A percentile compares a stretch with the other conserved stretches of the same genome.
phyloP scores from a whole-genome alignment of 1,284 basidiomycete genomes.

The Somion occarium region DNA sequence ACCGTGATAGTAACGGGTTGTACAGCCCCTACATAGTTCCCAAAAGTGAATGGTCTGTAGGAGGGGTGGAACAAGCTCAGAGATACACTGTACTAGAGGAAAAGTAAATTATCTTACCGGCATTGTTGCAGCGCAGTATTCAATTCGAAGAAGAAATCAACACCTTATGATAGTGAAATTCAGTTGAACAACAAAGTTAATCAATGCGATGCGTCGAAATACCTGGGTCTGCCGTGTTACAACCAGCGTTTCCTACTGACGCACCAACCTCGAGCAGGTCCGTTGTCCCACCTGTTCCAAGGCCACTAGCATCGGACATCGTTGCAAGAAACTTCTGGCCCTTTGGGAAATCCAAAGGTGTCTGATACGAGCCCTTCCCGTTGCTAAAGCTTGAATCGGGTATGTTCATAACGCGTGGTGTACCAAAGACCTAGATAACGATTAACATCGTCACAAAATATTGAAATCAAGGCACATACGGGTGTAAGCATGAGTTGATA shows the following conservation, averaged over 20 bases:
- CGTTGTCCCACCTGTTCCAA: slow-evolving; percentile 59
- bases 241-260: slow-evolving; percentile 40
- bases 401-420: slow-evolving; percentile 50
- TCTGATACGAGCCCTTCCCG: slow-evolving; percentile 50
- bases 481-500: slow-evolving; percentile 55
- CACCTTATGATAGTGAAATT: slow-evolving; percentile 18
- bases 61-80: not conserved
- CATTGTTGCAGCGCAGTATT: slow-evolving; percentile 59
- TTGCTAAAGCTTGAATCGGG: slow-evolving; percentile 50
- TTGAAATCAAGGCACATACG: slow-evolving; percentile 35
- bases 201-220: too few species aligned
- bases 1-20: slow-evolving; percentile 62
- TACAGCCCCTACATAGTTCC: slow-evolving; percentile 41
- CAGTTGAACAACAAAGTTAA: too few species aligned
- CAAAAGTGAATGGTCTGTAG: slow-evolving; percentile 49
- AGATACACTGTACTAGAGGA: too few species aligned
- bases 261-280: slow-evolving; percentile 44
- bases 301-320: slow-evolving; percentile 71
- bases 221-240: slow-evolving; percentile 47
- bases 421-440: slow-evolving; percentile 41
- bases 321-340: slow-evolving; percentile 45
- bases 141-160: slow-evolving; percentile 46
- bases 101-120: slow-evolving; percentile 48
- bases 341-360: slow-evolving; percentile 38
- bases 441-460: not conserved